Conservation (phyloP, 768 basidiomycete genomes). For the Agaricus blazei region DNA sequence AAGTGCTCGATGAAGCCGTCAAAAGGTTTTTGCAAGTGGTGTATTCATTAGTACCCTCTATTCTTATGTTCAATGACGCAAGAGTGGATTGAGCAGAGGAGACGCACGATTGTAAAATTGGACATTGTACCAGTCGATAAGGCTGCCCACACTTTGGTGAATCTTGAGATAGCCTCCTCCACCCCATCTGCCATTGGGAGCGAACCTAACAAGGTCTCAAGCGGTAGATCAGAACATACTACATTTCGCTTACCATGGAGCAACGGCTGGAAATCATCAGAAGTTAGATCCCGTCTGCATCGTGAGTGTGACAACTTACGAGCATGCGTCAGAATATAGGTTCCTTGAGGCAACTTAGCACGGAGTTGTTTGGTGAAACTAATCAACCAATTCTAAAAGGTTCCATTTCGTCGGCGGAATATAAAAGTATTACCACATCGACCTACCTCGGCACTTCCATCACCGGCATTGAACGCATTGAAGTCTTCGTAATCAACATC, state of each 20-base stretch:
- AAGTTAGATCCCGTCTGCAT: neutral
- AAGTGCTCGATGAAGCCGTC: slow-evolving; percentile 49
- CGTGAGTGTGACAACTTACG: slow-evolving; percentile 28
- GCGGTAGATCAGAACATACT: neutral
- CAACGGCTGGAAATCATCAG: slow-evolving; percentile 31
- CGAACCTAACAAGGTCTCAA: slow-evolving; percentile 30
- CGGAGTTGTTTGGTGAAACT: slow-evolving; percentile 50
- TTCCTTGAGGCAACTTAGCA: slow-evolving; percentile 38
- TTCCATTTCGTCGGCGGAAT: neutral
- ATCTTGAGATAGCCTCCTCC: slow-evolving; percentile 55
- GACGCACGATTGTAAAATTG: slow-evolving; percentile 43
- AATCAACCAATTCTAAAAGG: slow-evolving; percentile 41
- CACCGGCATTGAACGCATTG: slow-evolving; percentile 47
- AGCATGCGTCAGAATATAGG: slow-evolving; percentile 51
- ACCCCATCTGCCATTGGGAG: slow-evolving; percentile 28
- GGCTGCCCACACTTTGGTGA: slow-evolving; percentile 43
- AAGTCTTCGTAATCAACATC: slow-evolving; percentile 81
- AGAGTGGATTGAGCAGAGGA: neutral
- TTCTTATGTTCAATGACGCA: neutral
- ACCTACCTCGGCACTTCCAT: slow-evolving; percentile 47
- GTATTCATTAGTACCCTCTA: slow-evolving; percentile 62
- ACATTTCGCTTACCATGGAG: slow-evolving; percentile 40
- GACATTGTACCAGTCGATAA: slow-evolving; percentile 63
- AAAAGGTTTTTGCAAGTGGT: slow-evolving; percentile 59
- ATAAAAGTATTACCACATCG: neutral